These are phyloP conservation scores for Candida takata DNA, from an alignment of 805 yeast species.

Conservation along the genomic window DNA sequence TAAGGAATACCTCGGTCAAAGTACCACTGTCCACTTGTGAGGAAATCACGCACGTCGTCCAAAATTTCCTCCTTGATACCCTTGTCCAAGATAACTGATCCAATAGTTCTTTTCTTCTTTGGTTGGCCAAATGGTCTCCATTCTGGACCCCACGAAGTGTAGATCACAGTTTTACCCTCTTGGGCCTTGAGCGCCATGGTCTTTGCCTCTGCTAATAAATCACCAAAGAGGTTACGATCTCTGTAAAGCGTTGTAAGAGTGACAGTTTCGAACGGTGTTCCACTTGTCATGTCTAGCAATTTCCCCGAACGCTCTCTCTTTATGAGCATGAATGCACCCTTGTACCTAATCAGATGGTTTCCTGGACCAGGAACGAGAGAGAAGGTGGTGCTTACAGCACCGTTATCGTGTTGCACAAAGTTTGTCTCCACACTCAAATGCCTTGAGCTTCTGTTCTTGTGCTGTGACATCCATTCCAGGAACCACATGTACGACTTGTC, in stretches of 20 bases:
- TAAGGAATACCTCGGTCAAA: conserved; percentile 96
- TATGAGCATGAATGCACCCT: conserved; percentile 82
- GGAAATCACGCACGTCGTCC: conserved; percentile 72
- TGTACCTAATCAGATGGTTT: conserved; percentile 76
- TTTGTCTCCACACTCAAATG: conserved; percentile 88
- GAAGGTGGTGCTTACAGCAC: conserved; percentile 80
- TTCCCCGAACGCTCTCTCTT: conserved; percentile 88
- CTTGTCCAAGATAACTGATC: conserved; percentile 77
- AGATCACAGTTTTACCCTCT: conserved; percentile 91
- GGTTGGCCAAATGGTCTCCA: conserved; percentile 99
- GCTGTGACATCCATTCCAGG: conserved; percentile 88
- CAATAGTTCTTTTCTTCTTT: conserved; percentile 73
- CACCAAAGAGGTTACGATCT: conserved; percentile 64
- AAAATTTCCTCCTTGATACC: conserved; percentile 64
- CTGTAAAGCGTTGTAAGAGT: conserved; percentile 83
- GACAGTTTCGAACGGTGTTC: conserved; percentile 95
- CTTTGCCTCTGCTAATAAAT: conserved; percentile 78
- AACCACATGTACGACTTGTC: conserved; percentile 95
- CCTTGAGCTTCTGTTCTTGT: conserved; percentile 67
- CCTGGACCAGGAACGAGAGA: conserved; percentile 97
- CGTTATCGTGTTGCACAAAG: conserved; percentile 85
- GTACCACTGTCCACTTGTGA: conserved; percentile 82
- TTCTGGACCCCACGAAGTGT: conserved; percentile 95
- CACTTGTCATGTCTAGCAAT: conserved; percentile 80
- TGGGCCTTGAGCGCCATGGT: conserved; percentile 69